Evolutionary conservation across 2,329 filamentous ascomycete species (phyloP), one percentile per base, ranked within the genome.

Genomic region (Trichoderma polysporum): DNA sequence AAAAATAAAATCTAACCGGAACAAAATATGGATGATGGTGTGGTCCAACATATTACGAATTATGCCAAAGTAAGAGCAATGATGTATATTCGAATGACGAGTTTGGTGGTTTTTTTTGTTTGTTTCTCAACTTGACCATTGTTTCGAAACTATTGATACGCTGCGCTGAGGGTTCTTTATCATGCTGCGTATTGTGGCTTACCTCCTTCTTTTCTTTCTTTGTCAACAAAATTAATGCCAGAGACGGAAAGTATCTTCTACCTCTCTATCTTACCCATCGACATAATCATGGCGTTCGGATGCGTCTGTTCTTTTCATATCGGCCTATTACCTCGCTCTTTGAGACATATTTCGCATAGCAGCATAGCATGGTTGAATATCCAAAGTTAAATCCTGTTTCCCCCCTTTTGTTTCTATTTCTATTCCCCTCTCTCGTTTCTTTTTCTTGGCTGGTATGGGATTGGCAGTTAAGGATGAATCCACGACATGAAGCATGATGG

Each of bases 1-100:
- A 67, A 69, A 13, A 60, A 68, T n/a, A 61, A 61, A 27, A 50
- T 61, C 33, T 61, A 35, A 49, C 13, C 2, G n/a, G 25, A 19
- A 15, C 10, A 13, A 41, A 8, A 25, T 12, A 10, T 17, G 31
- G 25, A 13, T 31, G 9, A 4, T 25, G 58, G 10, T 33, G 19
- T n/a, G 41, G 29, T 7, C 10, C 17, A 15, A 29, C 25, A 6
- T 15, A 27, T 29, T 22, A 29, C 17, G 31, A 19, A 13, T 4
- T 39, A 13, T 62, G 47, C 17, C 33, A 6, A 6, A 6, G 31
- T 27, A 29, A 10, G 29, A 33, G 29, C 27, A n/a, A n/a, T 29
- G 10, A 54, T 54, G 31, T 60, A 2, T 19, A 49, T 27, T 22
- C 6, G 41, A 33, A 47, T 25, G 15, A 22, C n/a, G 29, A 17